Percentiles rank a stretch among this genome's conserved stretches.
These are phyloP conservation scores for Stachybotrys echinatus DNA, from an alignment of 2,329 filamentous ascomycete species.

Conservation along the genomic window DNA sequence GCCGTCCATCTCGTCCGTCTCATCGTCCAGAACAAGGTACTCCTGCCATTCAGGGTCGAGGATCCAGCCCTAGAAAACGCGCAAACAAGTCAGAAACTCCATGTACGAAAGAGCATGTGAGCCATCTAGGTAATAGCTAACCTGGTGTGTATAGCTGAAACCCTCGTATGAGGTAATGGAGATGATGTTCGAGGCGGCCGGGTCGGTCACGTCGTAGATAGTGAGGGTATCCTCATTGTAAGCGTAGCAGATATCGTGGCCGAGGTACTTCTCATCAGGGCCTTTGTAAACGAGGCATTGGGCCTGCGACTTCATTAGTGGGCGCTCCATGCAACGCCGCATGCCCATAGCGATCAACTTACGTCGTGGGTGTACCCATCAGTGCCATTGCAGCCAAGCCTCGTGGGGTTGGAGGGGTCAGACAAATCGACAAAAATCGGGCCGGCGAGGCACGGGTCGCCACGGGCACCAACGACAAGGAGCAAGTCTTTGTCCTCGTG, in stretches of 20 bases:
- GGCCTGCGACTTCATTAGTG: too few species aligned
- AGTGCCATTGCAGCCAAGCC: slow-evolving; percentile 37
- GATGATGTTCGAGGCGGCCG: slow-evolving; percentile 35
- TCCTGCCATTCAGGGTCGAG: slow-evolving; percentile 33
- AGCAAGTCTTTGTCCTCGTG: slow-evolving; percentile 41
- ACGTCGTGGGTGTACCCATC: slow-evolving; percentile 2
- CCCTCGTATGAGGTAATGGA: slow-evolving; percentile 48
- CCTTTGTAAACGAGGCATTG: slow-evolving; percentile 1
- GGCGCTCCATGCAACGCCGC: too few species aligned
- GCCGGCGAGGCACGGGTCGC: slow-evolving; percentile 41
- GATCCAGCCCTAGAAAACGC: slow-evolving; percentile 46
- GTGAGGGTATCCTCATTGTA: slow-evolving; percentile 1
- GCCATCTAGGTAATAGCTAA: too few species aligned
- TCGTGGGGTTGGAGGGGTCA: slow-evolving; percentile 46
- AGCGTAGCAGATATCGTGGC: slow-evolving; percentile 1
- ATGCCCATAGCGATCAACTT: too few species aligned
- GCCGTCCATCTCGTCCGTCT: slow-evolving; percentile 40
- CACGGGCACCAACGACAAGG: slow-evolving; percentile 36
- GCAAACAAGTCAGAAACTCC: too few species aligned
- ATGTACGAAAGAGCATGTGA: too few species aligned
- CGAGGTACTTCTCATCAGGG: neutral
- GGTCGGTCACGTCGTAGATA: slow-evolving; percentile 36
- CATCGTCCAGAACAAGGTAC: slow-evolving; percentile 43
- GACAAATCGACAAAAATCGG: slow-evolving; percentile 54
- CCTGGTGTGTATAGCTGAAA: slow-evolving; percentile 51